Base-by-base conservation (phyloP, 345 rosid species). In the Lepidium didymum region DNA sequence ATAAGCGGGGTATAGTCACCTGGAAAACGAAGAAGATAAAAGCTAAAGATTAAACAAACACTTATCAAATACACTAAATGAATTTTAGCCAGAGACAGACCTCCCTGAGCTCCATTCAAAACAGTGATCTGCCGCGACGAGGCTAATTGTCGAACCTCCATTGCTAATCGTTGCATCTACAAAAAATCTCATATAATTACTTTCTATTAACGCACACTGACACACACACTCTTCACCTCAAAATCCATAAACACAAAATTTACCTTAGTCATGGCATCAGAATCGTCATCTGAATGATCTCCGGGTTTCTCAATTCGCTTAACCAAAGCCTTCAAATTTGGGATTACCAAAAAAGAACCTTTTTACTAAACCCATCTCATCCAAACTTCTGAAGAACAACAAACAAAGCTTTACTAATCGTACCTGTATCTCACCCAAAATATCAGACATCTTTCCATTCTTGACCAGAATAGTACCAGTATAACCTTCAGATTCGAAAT, bases 381-480 rank as follows among this genome's bases (percentile, higher is more conserved):
- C 7, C 21, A 56, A 46, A 72, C 31, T 33, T 62, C 46, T 41
- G 15, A 68, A 50, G 44, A 56, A 40, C 21, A 62, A 13, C 43
- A 55, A 35, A 62, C 34, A 18, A 64, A 45, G 56, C 63, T 51
- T 11, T 18, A 54, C 59, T 40, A 62, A 40, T 36, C n/a, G 45
- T 64, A 95, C 99, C 90, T 87, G 89, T 57, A 95, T 70, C 64
- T 95, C 90, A 47, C 89, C 91, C 42, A 95, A 19, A 34, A 91
- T 3, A 4, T 91, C 96, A 0, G 99, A 82, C 72, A 95, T 76
- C 79, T 95, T 91, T 0, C 97, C 93, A 64, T 94, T 89, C 46
- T 87, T 84, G 7, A 91, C 8, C 69, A 94, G 74, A 54, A 95
- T 43, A 42, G 97, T 91, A 55, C 89, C 75, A 6, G 96, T 84